Evolutionary conservation across 1,139 yeast species (phyloP).

Genomic region (Yamadazyma diospyri): DNA sequence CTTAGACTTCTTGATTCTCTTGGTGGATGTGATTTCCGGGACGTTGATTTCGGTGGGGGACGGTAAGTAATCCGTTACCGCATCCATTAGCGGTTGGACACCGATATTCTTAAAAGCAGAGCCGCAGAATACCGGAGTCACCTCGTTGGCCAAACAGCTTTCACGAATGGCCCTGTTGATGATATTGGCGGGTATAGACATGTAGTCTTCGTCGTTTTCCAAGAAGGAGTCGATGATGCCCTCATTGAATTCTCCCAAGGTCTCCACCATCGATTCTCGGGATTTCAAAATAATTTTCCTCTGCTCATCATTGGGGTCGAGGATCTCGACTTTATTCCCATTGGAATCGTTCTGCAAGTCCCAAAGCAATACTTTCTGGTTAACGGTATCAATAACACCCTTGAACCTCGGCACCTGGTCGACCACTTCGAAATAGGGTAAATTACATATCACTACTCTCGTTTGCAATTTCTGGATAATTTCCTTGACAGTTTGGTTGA

Average conservation of each 20-base stretch:
- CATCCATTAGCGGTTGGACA: constrained; percentile 90
- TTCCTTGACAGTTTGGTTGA: constrained; percentile 83
- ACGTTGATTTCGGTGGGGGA: constrained; percentile 64
- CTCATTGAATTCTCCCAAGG: constrained; percentile 81
- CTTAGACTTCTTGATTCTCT: constrained; percentile 13
- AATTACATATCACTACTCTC: constrained; percentile 65
- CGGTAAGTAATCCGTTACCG: constrained; percentile 73
- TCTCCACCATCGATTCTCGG: constrained; percentile 77
- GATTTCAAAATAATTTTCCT: constrained; percentile 51
- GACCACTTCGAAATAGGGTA: constrained; percentile 63
- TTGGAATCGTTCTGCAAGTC: constrained; percentile 38
- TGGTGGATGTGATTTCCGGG: constrained; percentile 47
- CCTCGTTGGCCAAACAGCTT: constrained; percentile 54
- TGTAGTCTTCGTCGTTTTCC: constrained; percentile 66
- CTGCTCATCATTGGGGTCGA: constrained; percentile 27
- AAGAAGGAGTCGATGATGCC: constrained; percentile 70
- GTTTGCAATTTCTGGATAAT: constrained; percentile 76
- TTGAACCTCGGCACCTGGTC: constrained; percentile 47
- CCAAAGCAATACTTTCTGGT: constrained; percentile 68
- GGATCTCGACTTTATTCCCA: constrained; percentile 55
- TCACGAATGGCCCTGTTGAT: constrained; percentile 58
- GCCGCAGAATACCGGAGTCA: constrained; percentile 87
- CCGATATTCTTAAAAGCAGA: constrained; percentile 92
- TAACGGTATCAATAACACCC: constrained; percentile 84
- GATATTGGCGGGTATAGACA: constrained; percentile 51